Conservation (phyloP, 331 rosid species). For the Rosa hybrid region DNA sequence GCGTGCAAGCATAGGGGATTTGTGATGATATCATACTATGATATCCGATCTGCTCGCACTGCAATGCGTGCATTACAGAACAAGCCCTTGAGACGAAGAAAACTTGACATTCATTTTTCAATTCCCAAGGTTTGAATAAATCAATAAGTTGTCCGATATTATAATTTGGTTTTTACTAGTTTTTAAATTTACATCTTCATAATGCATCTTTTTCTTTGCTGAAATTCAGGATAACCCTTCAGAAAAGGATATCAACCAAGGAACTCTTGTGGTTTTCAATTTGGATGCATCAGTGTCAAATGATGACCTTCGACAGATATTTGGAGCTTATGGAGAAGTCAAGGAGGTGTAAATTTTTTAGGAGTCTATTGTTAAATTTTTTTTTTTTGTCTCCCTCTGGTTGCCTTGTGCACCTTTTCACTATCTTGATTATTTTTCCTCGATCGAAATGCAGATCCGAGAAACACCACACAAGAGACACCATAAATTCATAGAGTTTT, state of each 20-base stretch:
- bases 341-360: conserved; percentile 61
- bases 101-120: conserved; percentile 97
- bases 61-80: conserved; percentile 92
- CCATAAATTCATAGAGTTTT: conserved; percentile 90
- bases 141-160: conserved; percentile 23
- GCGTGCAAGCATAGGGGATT: conserved; percentile 98
- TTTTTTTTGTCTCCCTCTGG: not conserved
- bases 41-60: conserved; percentile 92
- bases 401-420: conserved; percentile 1
- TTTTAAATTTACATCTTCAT: conserved; percentile 13
- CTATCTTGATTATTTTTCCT: conserved; percentile 1
- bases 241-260: conserved; percentile 93
- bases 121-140: conserved; percentile 77
- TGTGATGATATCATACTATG: conserved; percentile 97
- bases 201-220: conserved; percentile 27
- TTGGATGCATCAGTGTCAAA: conserved; percentile 91
- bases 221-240: conserved; percentile 87
- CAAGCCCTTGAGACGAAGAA: conserved; percentile 90
- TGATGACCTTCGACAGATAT: conserved; percentile 89
- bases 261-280: conserved; percentile 95
- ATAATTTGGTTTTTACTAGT: conserved; percentile 1
- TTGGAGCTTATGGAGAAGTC: conserved; percentile 95
- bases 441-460: conserved; percentile 66
- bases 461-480: conserved; percentile 97
- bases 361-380: not conserved